These are phyloP conservation scores for Periconia macrospinosa DNA, from an alignment of 2,329 filamentous ascomycete genomes.

Conservation along the genomic window DNA sequence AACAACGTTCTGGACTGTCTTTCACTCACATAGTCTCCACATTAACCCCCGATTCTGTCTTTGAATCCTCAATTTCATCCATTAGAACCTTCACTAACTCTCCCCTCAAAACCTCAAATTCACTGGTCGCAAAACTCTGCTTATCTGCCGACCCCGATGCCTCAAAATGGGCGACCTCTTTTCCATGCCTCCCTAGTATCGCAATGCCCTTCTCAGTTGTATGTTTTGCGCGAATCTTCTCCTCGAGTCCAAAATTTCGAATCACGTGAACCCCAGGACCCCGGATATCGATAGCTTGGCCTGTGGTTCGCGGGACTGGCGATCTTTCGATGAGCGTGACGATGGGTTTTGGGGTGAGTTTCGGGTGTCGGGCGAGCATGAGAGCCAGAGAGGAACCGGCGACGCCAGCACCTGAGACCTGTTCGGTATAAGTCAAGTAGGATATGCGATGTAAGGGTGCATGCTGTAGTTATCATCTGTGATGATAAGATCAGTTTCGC, in stretches of 20 bases:
- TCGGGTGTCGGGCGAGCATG: slow-evolving; percentile 48
- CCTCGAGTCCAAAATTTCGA: slow-evolving; percentile 55
- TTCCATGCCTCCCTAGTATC: slow-evolving; percentile 35
- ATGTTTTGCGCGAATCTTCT: slow-evolving; percentile 40
- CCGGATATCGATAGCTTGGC: slow-evolving; percentile 59
- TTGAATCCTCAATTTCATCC: slow-evolving; percentile 25
- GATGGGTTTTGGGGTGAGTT: slow-evolving; percentile 31
- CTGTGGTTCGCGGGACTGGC: slow-evolving; percentile 47
- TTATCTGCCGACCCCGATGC: slow-evolving; percentile 42
- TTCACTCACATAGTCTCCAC: background rate
- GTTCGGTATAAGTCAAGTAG: background rate
- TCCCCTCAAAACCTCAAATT: slow-evolving; percentile 64
- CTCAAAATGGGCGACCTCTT: slow-evolving; percentile 27
- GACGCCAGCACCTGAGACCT: slow-evolving; percentile 33
- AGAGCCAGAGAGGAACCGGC: slow-evolving; percentile 50
- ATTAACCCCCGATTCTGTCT: slow-evolving; percentile 9
- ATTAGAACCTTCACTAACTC: slow-evolving; percentile 52
- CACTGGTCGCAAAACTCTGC: slow-evolving; percentile 52
- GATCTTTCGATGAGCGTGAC: slow-evolving; percentile 47
- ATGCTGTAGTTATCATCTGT: no score
- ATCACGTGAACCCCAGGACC: slow-evolving; percentile 55
- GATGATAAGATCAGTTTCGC: no score
- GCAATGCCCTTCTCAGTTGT: slow-evolving; percentile 55
- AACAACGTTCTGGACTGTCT: background rate
- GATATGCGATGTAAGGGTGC: no score